Evolutionary conservation across 106 monocot species (phyloP), one percentile per base, ranked within the genome.

Genomic region (Dendrobium huoshanense): DNA sequence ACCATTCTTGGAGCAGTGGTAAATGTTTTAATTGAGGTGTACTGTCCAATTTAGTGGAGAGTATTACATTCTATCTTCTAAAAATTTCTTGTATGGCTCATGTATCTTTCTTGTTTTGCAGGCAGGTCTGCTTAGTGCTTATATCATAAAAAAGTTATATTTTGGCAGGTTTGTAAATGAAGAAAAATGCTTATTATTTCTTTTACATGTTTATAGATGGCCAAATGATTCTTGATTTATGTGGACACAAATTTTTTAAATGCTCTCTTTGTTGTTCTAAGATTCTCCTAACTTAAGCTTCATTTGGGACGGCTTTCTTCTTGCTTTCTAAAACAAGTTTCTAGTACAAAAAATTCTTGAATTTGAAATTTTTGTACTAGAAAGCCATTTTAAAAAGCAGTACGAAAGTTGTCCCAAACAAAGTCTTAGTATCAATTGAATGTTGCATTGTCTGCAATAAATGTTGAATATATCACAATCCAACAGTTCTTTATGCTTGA

Each of bases 71-170:
- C 49, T 48, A 49, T 76, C 2, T 48, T 49, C 5, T 19, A 74
- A 20, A 51, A 24, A 24, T 8, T 27, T 48, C 49, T 49, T 70
- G 17, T 48, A 48, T 48, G 76, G 76, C 76, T 76, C 76, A 24
- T 48, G 49, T 2, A 47, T 24, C 2, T 15, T 70, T 75, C 16
- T 29, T 49, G 27, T 55, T 49, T 80, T 85, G 77, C 89, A 97
- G 96, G 55, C 79, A 78, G 96, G 96, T 49, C 79, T 97, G 80
- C 82, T 94, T 70, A 94, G 94, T 91, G 96, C 96, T 31, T 97
- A 88, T 55, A 83, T 92, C 22, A 94, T 97, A 45, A 97, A 91
- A 84, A 97, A 84, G 20, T 67, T 94, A 56, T 97, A 92, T 70
- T 92, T 97, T 86, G 96, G 94, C 79, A 94, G 96, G 96, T 97